Conservation (phyloP, 306 rosid species). For the Vigna hirtella region DNA sequence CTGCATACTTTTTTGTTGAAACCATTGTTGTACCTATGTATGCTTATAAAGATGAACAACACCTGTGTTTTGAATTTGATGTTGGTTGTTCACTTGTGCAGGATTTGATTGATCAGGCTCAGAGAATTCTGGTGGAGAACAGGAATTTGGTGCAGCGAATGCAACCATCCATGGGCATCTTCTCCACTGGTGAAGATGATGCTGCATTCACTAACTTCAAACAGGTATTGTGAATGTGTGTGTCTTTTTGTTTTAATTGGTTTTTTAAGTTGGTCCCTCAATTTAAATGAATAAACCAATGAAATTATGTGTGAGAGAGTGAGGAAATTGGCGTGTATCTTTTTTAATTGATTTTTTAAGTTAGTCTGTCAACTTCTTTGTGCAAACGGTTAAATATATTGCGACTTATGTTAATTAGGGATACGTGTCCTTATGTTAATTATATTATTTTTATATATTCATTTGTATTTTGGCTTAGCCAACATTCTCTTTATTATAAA, state of each 20-base stretch:
- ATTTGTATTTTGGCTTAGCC: too few relatives aligned
- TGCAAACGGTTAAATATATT: not conserved
- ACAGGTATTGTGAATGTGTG: constrained; percentile 59
- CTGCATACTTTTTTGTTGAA: not conserved
- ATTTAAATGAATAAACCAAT: constrained; percentile 10
- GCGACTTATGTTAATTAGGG: too few relatives aligned
- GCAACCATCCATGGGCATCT: constrained; percentile 72
- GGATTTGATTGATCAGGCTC: constrained; percentile 92
- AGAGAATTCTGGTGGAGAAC: constrained; percentile 75
- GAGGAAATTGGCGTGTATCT: not conserved
- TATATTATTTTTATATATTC: too few relatives aligned
- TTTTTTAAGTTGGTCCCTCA: not conserved
- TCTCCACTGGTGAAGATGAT: constrained; percentile 57
- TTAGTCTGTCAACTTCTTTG: not conserved
- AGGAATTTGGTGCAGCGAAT: constrained; percentile 70
- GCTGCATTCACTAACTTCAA: constrained; percentile 78
- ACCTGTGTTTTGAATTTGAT: constrained; percentile 22
- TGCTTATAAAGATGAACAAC: not conserved
- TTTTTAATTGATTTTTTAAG: not conserved
- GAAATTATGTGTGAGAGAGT: not conserved
- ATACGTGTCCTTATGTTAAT: too few relatives aligned
- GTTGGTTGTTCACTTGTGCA: constrained; percentile 48
- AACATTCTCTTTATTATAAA: too few relatives aligned
- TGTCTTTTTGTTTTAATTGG: not conserved
- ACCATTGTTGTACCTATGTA: not conserved